A percentile compares a stretch with the other conserved stretches of the same genome.
Conservation (phyloP, 257 asterid species). For the Gardenia jasminoides region DNA sequence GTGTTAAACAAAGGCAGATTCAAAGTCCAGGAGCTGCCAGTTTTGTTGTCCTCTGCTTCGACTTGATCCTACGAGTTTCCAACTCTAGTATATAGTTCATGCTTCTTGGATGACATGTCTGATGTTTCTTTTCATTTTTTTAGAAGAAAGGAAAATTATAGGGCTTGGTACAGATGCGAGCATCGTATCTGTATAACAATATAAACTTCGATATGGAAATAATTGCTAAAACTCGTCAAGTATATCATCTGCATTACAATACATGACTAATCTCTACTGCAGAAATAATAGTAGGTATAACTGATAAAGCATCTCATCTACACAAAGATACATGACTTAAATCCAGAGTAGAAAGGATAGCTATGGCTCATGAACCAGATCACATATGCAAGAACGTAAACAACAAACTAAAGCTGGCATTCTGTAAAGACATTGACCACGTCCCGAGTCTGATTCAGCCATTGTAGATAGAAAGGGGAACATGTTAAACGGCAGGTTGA, state of each 20-base stretch:
- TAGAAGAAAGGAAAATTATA: neutral
- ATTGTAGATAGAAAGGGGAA: neutral
- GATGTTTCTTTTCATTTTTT: neutral
- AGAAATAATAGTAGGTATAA: constrained; percentile 8
- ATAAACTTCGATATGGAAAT: neutral
- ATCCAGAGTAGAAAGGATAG: neutral
- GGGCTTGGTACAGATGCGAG: neutral
- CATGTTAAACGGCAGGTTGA: constrained; percentile 26
- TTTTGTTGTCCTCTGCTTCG: neutral
- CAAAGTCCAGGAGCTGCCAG: neutral
- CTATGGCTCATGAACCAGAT: constrained; percentile 11
- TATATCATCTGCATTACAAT: neutral
- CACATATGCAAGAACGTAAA: neutral
- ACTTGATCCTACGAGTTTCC: neutral
- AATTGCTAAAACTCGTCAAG: constrained; percentile 9
- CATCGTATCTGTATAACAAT: constrained; percentile 5
- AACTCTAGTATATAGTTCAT: neutral
- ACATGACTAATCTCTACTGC: neutral
- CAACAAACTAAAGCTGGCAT: neutral
- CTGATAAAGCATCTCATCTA: constrained; percentile 2
- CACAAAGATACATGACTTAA: neutral
- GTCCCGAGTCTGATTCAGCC: neutral
- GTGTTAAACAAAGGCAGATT: neutral
- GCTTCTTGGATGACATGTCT: neutral
- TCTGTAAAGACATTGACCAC: neutral